These are phyloP conservation scores for Maudiozyma bulderi DNA, from an alignment of 805 yeast species.

Conservation along the genomic window DNA sequence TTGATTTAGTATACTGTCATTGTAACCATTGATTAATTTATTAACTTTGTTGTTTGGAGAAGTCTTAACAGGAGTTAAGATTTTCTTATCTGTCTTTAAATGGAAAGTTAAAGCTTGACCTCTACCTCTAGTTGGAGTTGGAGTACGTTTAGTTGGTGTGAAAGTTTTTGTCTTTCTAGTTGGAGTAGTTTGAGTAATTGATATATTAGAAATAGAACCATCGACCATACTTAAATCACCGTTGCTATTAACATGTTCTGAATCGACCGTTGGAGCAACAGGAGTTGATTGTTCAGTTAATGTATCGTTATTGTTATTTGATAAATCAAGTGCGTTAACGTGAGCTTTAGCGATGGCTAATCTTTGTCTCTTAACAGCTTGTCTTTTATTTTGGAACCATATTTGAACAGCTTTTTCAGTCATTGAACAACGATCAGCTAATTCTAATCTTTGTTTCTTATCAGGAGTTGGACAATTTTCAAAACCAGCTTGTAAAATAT, in stretches of 20 bases:
- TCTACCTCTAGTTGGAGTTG: constrained; percentile 12
- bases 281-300: constrained; percentile 2
- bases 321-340: neutral
- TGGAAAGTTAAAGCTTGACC: constrained; percentile 30
- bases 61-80: constrained; percentile 23
- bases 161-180: constrained; percentile 5
- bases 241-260: neutral
- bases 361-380: constrained; percentile 53
- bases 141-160: constrained; percentile 5
- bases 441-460: constrained; percentile 60
- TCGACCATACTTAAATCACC: neutral
- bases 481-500: constrained; percentile 74
- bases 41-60: constrained; percentile 29
- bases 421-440: constrained; percentile 79
- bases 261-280: neutral
- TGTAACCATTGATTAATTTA: constrained; percentile 22
- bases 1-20: neutral
- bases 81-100: constrained; percentile 22
- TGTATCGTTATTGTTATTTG: neutral
- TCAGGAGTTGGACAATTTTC: constrained; percentile 71
- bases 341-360: constrained; percentile 6
- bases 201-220: neutral
- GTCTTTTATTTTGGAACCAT: constrained; percentile 96
- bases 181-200: constrained; percentile 13
- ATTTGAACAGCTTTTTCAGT: constrained; percentile 96